Percentiles rank a stretch among this genome's conserved stretches.
Conservation (phyloP, 768 basidiomycete genomes). For the Macrolepiota dolichaula region DNA sequence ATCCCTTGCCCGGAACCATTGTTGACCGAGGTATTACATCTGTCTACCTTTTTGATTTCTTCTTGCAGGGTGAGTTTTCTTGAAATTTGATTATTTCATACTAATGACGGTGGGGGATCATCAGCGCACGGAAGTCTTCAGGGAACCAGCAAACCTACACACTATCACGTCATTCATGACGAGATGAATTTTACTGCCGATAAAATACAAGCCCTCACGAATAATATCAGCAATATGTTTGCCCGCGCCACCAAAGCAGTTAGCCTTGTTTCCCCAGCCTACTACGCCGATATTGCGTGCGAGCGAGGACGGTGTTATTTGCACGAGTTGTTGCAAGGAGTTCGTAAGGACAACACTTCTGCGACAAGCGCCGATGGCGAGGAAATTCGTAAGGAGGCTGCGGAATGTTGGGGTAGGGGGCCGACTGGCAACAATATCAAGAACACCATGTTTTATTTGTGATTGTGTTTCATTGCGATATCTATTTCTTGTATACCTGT, state of each 20-base stretch:
- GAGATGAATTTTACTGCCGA: slow-evolving; percentile 70
- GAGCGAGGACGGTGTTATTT: slow-evolving; percentile 71
- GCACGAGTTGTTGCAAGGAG: slow-evolving; percentile 64
- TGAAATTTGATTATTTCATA: neutral
- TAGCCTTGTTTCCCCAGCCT: slow-evolving; percentile 76
- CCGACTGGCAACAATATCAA: slow-evolving; percentile 47
- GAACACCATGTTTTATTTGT: slow-evolving; percentile 80
- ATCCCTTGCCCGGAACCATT: slow-evolving; percentile 75
- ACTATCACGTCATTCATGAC: slow-evolving; percentile 82
- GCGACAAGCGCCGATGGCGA: slow-evolving; percentile 37
- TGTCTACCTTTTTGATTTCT: slow-evolving; percentile 64
- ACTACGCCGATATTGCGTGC: slow-evolving; percentile 73
- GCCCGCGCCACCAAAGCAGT: slow-evolving; percentile 87
- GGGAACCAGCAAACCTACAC: slow-evolving; percentile 71
- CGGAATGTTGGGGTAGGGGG: slow-evolving; percentile 51
- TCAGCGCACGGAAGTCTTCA: slow-evolving; percentile 72
- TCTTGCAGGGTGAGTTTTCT: slow-evolving; percentile 50
- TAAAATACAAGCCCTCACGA: slow-evolving; percentile 65
- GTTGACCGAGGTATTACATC: slow-evolving; percentile 79
- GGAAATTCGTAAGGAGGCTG: slow-evolving; percentile 52
- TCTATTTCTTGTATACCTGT: neutral
- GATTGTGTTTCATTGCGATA: slow-evolving; percentile 3
- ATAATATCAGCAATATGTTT: slow-evolving; percentile 74
- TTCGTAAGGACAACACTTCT: slow-evolving; percentile 13
- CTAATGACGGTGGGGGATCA: neutral